Percentiles rank a stretch among this genome's conserved stretches.
Conservation (phyloP, 2,329 filamentous ascomycete genomes). For the Tolypocladium inflatum region DNA sequence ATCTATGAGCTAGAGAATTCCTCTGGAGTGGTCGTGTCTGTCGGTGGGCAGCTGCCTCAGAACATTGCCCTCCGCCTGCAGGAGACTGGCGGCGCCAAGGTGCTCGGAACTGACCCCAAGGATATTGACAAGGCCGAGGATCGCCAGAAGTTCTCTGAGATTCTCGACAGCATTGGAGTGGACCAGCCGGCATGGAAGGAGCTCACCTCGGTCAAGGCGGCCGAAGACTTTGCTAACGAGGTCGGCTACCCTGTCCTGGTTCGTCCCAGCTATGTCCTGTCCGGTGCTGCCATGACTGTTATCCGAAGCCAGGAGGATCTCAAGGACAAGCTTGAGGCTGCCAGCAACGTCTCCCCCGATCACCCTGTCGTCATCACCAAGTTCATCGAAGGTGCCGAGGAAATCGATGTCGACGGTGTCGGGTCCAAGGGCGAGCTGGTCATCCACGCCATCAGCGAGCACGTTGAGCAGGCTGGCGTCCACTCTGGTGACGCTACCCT, state of each 20-base stretch:
- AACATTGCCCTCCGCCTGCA: constrained; percentile 94
- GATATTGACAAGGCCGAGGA: constrained; percentile 98
- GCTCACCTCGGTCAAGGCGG: constrained; percentile 78
- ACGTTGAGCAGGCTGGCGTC: constrained; percentile 94
- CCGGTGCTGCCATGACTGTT: constrained; percentile 96
- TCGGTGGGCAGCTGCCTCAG: constrained; percentile 92
- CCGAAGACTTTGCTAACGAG: constrained; percentile 73
- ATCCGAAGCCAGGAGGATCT: constrained; percentile 82
- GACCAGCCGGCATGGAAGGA: constrained; percentile 99
- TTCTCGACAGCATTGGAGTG: constrained; percentile 91
- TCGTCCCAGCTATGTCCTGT: constrained; percentile 89
- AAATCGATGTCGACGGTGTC: constrained; percentile 94
- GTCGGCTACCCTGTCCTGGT: constrained; percentile 94
- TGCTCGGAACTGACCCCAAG: constrained; percentile 84
- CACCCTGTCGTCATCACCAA: constrained; percentile 98
- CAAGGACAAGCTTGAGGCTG: constrained; percentile 88
- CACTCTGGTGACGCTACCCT: constrained; percentile 97
- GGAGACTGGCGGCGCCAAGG: constrained; percentile 78
- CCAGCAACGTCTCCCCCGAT: constrained; percentile 83
- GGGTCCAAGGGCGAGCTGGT: constrained; percentile 78
- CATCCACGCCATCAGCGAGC: constrained; percentile 87
- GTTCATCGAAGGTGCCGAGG: constrained; percentile 93
- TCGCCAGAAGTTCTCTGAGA: constrained; percentile 95
- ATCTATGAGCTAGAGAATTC: constrained; percentile 90
- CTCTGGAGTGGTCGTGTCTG: constrained; percentile 83